Percentiles rank a stretch among this genome's conserved stretches.
phyloP scores from a whole-genome alignment of 352 stramenopile genomes.

The Aphanomyces astaci region DNA sequence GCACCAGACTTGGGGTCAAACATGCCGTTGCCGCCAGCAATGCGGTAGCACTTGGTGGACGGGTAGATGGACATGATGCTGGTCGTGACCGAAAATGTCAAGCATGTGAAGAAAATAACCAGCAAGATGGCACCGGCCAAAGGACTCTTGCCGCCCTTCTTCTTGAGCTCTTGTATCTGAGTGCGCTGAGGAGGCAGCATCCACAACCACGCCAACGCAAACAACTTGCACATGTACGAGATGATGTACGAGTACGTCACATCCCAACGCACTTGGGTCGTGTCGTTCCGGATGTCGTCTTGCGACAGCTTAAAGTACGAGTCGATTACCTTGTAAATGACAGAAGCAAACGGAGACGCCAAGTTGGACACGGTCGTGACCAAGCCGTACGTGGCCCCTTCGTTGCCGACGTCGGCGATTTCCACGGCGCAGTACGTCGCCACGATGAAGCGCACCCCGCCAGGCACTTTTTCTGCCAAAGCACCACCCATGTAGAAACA shows the following conservation, averaged over 20 bases:
- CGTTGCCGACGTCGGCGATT: constrained; percentile 40
- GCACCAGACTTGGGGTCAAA: too few relatives aligned
- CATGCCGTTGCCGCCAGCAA: too few relatives aligned
- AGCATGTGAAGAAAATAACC: background rate
- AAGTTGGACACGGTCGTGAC: too few relatives aligned
- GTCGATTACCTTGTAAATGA: too few relatives aligned
- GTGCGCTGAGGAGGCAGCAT: too few relatives aligned
- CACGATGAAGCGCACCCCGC: constrained; percentile 44
- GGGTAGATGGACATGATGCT: constrained; percentile 2
- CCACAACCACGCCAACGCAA: too few relatives aligned
- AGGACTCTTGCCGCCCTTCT: background rate
- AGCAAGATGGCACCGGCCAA: background rate
- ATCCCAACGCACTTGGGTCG: constrained; percentile 36
- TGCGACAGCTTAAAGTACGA: too few relatives aligned
- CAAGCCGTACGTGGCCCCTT: constrained; percentile 43
- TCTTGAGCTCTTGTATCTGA: too few relatives aligned
- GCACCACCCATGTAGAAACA: constrained; percentile 46
- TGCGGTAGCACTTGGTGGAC: background rate
- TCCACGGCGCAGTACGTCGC: constrained; percentile 49
- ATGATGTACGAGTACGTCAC: constrained; percentile 52
- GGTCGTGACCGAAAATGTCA: background rate
- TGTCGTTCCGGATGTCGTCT: constrained; percentile 38
- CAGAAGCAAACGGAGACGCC: too few relatives aligned
- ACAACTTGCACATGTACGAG: constrained; percentile 38
- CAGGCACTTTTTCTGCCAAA: constrained; percentile 41